Base-by-base conservation (phyloP, 441 rosid species). In the Euphorbia celastroides region DNA sequence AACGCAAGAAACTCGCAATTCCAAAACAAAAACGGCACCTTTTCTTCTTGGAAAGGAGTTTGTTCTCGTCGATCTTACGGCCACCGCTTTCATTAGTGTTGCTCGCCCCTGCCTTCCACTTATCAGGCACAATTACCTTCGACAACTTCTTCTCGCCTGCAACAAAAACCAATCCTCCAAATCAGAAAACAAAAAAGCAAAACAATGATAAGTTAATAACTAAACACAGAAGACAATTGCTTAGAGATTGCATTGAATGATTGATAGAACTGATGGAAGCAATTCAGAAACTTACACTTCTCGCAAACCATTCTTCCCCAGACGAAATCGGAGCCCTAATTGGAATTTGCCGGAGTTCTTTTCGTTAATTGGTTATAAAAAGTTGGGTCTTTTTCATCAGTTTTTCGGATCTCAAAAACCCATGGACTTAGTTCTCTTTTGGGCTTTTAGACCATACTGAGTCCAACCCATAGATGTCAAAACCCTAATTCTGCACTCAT, bases 51-150 rank as follows among this genome's bases (percentile, higher is more conserved):
- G 97, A 91, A 75, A 93, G 96, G 78, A 91, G 99, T 51, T 91
- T 93, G 82, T 93, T 93, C 88, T 93, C 97, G 76, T 93, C 91
- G 85, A 91, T 79, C 73, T 93, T 93, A 32, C 99, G 96, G 48
- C 97, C 97, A 63, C 97, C 97, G 48, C 92, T 86, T 79, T 93
- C 99, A 52, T 75, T 83, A 58, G 92, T 86, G 84, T 93, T 91
- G 74, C 88, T 83, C 72, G 99, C 99, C 48, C 97, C 97, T 77
- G 88, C 96, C 86, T 93, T 91, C 97, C 99, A 93, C 79, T 91
- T 91, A 78, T 93, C 96, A 5, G 99, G 97, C 55, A 93, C 96
- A 48, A 93, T 93, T 68, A 93, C 99, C 86, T 89, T 91, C 36
- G 93, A 59, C 57, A 93, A 77, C 86, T 93, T 93, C 90, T 85